Evolutionary conservation across 1,284 basidiomycete species (phyloP).

Genomic region (Cryptococcus floricola): DNA sequence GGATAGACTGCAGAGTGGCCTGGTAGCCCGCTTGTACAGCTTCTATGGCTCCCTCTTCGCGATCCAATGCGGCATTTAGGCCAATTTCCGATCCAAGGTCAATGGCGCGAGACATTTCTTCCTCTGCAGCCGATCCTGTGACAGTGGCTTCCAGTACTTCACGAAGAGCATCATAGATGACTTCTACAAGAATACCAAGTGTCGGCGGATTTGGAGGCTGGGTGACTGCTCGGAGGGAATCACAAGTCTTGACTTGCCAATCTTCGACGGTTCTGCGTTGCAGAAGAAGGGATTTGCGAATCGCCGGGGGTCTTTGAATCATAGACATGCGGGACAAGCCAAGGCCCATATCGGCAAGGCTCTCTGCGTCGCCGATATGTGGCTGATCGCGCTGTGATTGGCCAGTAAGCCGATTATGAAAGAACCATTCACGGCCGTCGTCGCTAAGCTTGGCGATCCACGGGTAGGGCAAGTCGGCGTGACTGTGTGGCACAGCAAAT

Average conservation of each 20-base stretch:
- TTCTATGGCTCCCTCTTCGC: slow-evolving; percentile 35
- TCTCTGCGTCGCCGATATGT: slow-evolving; percentile 5
- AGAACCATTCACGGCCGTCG: slow-evolving; percentile 78
- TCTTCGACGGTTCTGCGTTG: slow-evolving; percentile 24
- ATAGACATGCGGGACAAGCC: slow-evolving; percentile 9
- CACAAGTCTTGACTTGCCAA: slow-evolving; percentile 21
- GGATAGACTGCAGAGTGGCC: slow-evolving; percentile 25
- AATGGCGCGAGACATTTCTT: slow-evolving; percentile 33
- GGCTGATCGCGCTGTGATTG: slow-evolving; percentile 56
- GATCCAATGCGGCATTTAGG: slow-evolving; percentile 19
- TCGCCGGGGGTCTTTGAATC: slow-evolving; percentile 8
- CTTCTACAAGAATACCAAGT: slow-evolving; percentile 28
- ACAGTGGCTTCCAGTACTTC: slow-evolving; percentile 40
- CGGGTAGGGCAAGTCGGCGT: slow-evolving; percentile 63
- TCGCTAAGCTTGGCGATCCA: slow-evolving; percentile 76
- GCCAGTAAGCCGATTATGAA: slow-evolving; percentile 68
- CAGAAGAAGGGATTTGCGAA: slow-evolving; percentile 17
- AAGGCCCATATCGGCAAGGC: slow-evolving; percentile 7
- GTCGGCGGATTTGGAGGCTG: slow-evolving; percentile 14
- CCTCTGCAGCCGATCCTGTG: slow-evolving; percentile 39
- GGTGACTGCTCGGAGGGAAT: slow-evolving; percentile 17
- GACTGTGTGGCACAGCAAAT: slow-evolving; percentile 42
- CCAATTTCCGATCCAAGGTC: slow-evolving; percentile 25
- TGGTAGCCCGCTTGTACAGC: slow-evolving; percentile 15
- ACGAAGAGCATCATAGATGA: slow-evolving; percentile 32